phyloP scores from a whole-genome alignment of 768 basidiomycete species.

The Boletus edulis region DNA sequence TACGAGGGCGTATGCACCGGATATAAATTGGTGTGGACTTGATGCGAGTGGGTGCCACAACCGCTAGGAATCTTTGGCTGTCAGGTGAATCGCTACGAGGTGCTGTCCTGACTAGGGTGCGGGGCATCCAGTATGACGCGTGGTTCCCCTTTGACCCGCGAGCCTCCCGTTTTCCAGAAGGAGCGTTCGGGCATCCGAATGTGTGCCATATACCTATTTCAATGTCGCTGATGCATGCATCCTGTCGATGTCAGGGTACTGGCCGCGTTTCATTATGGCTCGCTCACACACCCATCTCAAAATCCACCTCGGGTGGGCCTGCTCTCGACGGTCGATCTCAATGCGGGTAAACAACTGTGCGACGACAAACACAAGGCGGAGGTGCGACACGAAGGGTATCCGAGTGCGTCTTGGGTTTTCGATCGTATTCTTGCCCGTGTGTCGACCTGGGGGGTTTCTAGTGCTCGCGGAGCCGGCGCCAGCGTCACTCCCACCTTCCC shows the following conservation, averaged over 20 bases:
- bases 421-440: background rate
- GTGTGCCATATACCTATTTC: background rate
- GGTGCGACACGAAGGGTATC: constrained; percentile 22
- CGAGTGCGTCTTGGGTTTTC: constrained; percentile 19
- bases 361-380: constrained; percentile 38
- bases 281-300: constrained; percentile 61
- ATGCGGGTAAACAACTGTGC: constrained; percentile 43
- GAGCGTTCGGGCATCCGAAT: constrained; percentile 15
- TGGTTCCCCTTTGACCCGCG: background rate
- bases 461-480: constrained; percentile 44
- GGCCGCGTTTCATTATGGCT: constrained; percentile 70
- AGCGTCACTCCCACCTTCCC: constrained; percentile 24
- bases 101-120: background rate
- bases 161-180: constrained; percentile 3
- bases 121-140: background rate
- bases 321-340: constrained; percentile 62
- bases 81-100: background rate
- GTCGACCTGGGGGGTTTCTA: constrained; percentile 9
- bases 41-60: background rate
- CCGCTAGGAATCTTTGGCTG: background rate
- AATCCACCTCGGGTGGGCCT: constrained; percentile 72
- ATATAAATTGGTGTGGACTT: constrained; percentile 1
- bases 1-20: background rate
- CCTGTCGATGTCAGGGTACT: constrained; percentile 46
- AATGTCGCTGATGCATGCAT: background rate